Conservation (phyloP, 2,329 filamentous ascomycete genomes). For the Escovopsis sp. region DNA sequence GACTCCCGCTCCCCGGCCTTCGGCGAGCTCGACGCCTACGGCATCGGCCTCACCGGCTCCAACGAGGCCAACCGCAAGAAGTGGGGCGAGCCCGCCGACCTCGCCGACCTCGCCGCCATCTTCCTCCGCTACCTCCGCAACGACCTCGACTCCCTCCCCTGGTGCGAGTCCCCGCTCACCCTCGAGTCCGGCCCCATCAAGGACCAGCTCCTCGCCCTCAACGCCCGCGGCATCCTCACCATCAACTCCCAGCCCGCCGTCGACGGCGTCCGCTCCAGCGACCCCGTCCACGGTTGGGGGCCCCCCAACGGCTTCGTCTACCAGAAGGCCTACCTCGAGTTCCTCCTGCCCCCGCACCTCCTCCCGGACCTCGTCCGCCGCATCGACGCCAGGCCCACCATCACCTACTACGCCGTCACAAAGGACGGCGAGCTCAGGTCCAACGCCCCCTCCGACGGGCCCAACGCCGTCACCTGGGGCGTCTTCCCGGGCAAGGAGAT, state of each 20-base stretch:
- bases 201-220: slow-evolving; percentile 62
- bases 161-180: slow-evolving; percentile 83
- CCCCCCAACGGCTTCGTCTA: slow-evolving; percentile 93
- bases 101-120: slow-evolving; percentile 66
- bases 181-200: slow-evolving; percentile 68
- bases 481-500: slow-evolving; percentile 98
- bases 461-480: slow-evolving; percentile 98
- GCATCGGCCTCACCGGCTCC: slow-evolving; percentile 81
- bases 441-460: slow-evolving; percentile 71
- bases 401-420: slow-evolving; percentile 91
- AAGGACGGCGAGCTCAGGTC: slow-evolving; percentile 68
- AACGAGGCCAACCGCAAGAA: slow-evolving; percentile 93
- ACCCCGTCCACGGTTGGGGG: slow-evolving; percentile 86
- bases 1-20: slow-evolving; percentile 93
- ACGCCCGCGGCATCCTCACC: slow-evolving; percentile 74
- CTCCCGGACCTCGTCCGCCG: slow-evolving; percentile 63
- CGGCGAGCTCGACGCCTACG: slow-evolving; percentile 87
- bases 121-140: slow-evolving; percentile 78
- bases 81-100: slow-evolving; percentile 72
- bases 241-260: slow-evolving; percentile 97
- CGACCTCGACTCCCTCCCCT: slow-evolving; percentile 69
- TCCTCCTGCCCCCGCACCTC: slow-evolving; percentile 69
- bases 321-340: slow-evolving; percentile 92
- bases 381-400: slow-evolving; percentile 60
- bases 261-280: slow-evolving; percentile 73